These are phyloP conservation scores for Arctium lappa DNA, from an alignment of 129 eudicot genomes.

Conservation along the genomic window DNA sequence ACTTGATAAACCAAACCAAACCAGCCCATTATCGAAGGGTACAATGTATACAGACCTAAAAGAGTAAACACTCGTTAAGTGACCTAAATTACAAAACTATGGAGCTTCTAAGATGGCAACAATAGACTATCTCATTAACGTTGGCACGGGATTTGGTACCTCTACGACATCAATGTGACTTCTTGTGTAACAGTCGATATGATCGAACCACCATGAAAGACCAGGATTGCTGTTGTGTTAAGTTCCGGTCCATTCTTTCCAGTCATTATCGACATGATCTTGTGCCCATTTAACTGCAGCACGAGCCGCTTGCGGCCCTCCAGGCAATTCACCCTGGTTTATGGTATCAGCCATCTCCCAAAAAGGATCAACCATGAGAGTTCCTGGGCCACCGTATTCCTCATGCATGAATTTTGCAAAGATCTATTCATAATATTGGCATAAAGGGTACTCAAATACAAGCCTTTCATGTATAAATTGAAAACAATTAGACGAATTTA, in stretches of 20 bases:
- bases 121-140: neutral
- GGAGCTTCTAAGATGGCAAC: neutral
- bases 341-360: conserved; percentile 90
- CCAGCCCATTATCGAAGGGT: neutral
- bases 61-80: neutral
- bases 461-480: neutral
- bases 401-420: conserved; percentile 68
- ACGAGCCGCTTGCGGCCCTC: conserved; percentile 93
- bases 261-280: conserved; percentile 74
- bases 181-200: neutral
- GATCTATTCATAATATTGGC: conserved; percentile 42
- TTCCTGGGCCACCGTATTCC: conserved; percentile 96
- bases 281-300: conserved; percentile 90
- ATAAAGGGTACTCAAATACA: neutral
- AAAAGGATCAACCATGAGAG: conserved; percentile 80
- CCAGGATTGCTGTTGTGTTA: neutral
- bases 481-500: neutral
- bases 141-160: neutral
- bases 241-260: conserved; percentile 75
- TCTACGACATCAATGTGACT: neutral
- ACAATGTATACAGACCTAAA: neutral
- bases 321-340: conserved; percentile 77
- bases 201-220: neutral
- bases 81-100: neutral
- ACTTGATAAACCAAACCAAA: neutral